Percentiles rank a stretch among this genome's conserved stretches.
Evolutionary conservation across 208 protist species (phyloP).

Genomic region (Trypanosoma scelopori): DNA sequence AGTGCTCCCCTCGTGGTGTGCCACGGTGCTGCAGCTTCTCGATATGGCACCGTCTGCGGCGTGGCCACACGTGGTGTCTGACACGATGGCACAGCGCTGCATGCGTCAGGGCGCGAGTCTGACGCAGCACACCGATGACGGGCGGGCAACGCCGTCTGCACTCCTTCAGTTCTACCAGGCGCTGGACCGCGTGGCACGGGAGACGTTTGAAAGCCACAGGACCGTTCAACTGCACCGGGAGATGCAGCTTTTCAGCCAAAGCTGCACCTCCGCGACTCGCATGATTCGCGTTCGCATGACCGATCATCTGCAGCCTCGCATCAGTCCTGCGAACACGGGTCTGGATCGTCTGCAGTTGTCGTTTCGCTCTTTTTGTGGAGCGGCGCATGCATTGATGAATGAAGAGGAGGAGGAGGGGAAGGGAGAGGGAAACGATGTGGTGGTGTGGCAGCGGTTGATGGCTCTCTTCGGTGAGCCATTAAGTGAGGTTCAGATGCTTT

Average conservation of each 20-base stretch:
- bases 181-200: slow-evolving; percentile 38
- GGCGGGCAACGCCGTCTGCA: slow-evolving; percentile 19
- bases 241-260: slow-evolving; percentile 22
- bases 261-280: slow-evolving; percentile 20
- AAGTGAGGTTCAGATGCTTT: slow-evolving; percentile 28
- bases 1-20: slow-evolving; percentile 48
- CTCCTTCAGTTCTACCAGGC: slow-evolving; percentile 38
- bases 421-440: not conserved
- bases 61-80: slow-evolving; percentile 43
- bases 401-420: slow-evolving; percentile 3
- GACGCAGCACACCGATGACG: slow-evolving; percentile 3
- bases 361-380: slow-evolving; percentile 7
- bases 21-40: slow-evolving; percentile 59
- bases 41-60: slow-evolving; percentile 35
- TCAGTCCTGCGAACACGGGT: slow-evolving; percentile 38
- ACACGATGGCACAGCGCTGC: slow-evolving; percentile 28
- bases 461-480: slow-evolving; percentile 49
- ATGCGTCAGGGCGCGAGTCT: slow-evolving; percentile 44
- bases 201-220: not conserved
- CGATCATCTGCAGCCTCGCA: slow-evolving; percentile 32
- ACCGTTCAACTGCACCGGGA: slow-evolving; percentile 22
- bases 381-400: not conserved
- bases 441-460: slow-evolving; percentile 26
- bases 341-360: slow-evolving; percentile 26
- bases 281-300: slow-evolving; percentile 29